phyloP scores from a whole-genome alignment of 192 early-diverging fungal genomes.

The Backusella liffmaniae region DNA sequence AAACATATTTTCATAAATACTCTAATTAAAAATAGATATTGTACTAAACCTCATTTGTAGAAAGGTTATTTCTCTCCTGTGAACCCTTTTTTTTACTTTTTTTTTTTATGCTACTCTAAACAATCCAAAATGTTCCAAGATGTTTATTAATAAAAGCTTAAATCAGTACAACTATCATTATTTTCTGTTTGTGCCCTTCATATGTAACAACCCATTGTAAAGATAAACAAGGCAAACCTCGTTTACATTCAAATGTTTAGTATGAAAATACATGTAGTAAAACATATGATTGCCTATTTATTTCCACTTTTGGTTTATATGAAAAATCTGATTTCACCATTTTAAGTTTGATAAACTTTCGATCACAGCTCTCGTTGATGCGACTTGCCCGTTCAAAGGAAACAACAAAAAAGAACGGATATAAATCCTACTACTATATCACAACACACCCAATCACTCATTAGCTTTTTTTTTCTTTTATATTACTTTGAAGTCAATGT shows the following conservation, averaged over 20 bases:
- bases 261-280: too few relatives aligned
- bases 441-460: background rate
- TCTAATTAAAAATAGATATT: background rate
- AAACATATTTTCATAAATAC: background rate
- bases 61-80: background rate
- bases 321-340: too few relatives aligned
- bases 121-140: background rate
- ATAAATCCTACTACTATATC: background rate
- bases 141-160: background rate
- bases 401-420: background rate
- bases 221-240: too few relatives aligned
- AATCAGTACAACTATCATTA: background rate
- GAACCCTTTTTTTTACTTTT: background rate
- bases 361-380: too few relatives aligned
- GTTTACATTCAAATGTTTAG: too few relatives aligned
- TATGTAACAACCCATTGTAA: background rate
- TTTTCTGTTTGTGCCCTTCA: background rate
- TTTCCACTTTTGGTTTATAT: too few relatives aligned
- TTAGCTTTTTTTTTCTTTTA: background rate
- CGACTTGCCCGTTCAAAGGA: background rate
- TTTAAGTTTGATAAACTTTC: too few relatives aligned
- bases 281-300: too few relatives aligned
- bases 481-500: background rate
- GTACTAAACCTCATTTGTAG: background rate
- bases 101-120: background rate